phyloP scores from a whole-genome alignment of 306 rosid species.

The Quercus ilex region DNA sequence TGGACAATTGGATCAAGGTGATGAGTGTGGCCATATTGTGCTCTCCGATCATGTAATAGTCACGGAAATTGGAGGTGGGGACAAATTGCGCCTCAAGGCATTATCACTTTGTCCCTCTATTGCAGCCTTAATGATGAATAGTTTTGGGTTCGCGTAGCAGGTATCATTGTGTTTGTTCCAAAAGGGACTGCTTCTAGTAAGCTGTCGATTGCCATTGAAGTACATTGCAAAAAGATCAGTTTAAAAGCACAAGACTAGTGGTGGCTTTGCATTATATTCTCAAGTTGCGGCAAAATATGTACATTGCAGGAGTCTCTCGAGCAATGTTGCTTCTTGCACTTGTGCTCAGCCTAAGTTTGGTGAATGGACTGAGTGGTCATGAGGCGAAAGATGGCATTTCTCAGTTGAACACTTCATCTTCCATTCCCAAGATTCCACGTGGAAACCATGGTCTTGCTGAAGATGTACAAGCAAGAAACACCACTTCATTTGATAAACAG shows the following conservation, averaged over 20 bases:
- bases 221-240: background rate
- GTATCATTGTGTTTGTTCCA: background rate
- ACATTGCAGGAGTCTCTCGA: background rate
- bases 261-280: background rate
- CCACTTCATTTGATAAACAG: slow-evolving; percentile 3
- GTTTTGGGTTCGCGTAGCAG: background rate
- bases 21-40: background rate
- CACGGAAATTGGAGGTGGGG: slow-evolving; percentile 14
- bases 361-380: slow-evolving; percentile 10
- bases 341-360: slow-evolving; percentile 18
- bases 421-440: background rate
- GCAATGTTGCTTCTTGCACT: slow-evolving; percentile 14
- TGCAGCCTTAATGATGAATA: slow-evolving; percentile 17
- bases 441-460: background rate
- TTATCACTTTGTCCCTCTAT: background rate
- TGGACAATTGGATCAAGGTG: background rate
- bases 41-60: background rate
- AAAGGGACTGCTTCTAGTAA: slow-evolving; percentile 9
- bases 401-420: background rate
- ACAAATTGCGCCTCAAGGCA: slow-evolving; percentile 14
- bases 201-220: background rate
- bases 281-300: slow-evolving; percentile 17
- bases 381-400: background rate
- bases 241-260: slow-evolving; percentile 14
- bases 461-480: background rate